A percentile compares a stretch with the other conserved stretches of the same genome.
Evolutionary conservation across 345 rosid species (phyloP).

Genomic region (Eutrema japonicum): DNA sequence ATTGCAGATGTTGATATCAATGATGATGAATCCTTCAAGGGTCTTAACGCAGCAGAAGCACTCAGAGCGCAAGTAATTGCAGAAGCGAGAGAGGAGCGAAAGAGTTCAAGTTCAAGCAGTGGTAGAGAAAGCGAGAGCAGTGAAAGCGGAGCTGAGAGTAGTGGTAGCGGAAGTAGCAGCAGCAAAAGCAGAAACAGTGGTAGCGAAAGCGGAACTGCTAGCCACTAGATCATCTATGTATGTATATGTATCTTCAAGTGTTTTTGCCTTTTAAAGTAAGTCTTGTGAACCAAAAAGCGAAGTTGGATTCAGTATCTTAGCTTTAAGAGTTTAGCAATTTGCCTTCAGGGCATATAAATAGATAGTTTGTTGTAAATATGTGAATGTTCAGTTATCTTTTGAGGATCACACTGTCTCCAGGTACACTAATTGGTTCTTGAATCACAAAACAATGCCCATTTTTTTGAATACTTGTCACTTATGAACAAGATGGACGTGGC

Average conservation of each 20-base stretch:
- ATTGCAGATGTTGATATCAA: slow-evolving; percentile 73
- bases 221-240: slow-evolving; percentile 4
- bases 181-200: slow-evolving; percentile 49
- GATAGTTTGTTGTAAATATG: neutral
- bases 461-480: neutral
- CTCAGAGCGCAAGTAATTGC: slow-evolving; percentile 81
- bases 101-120: slow-evolving; percentile 66
- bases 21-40: slow-evolving; percentile 61
- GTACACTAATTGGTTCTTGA: neutral
- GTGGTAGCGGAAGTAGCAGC: slow-evolving; percentile 51
- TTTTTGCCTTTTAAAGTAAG: neutral
- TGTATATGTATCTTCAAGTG: neutral
- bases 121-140: slow-evolving; percentile 60
- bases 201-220: slow-evolving; percentile 43
- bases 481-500: neutral
- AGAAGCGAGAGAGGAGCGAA: slow-evolving; percentile 42
- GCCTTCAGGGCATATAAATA: neutral
- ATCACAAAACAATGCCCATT: slow-evolving; percentile 8
- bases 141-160: slow-evolving; percentile 50
- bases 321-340: neutral
- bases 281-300: neutral
- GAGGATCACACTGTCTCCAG: neutral
- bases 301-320: neutral
- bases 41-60: slow-evolving; percentile 84
- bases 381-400: neutral